phyloP scores from a whole-genome alignment of 148 eudicot genomes.

The Rhododendron kiyosumense region DNA sequence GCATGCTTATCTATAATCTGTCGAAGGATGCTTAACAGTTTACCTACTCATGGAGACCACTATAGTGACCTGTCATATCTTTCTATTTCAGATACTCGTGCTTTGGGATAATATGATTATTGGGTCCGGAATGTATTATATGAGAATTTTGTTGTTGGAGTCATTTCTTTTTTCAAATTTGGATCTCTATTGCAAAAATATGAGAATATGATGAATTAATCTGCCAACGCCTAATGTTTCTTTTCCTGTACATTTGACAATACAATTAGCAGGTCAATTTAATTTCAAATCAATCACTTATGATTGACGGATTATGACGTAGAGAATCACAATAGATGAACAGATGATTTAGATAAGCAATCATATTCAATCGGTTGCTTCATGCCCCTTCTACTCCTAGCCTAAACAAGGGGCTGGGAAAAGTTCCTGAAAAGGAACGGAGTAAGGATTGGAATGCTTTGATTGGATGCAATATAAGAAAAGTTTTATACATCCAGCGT shows the following conservation, averaged over 20 bases:
- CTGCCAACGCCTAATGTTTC: background rate
- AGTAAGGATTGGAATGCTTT: background rate
- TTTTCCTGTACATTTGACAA: background rate
- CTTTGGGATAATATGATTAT: background rate
- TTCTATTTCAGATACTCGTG: background rate
- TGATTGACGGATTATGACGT: background rate
- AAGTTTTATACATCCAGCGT: background rate
- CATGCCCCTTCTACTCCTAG: background rate
- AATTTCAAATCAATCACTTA: background rate
- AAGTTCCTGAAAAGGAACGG: background rate
- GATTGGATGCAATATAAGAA: background rate
- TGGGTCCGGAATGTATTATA: background rate
- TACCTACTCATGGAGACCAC: background rate
- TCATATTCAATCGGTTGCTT: background rate
- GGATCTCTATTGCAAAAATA: background rate
- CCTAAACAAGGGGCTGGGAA: background rate
- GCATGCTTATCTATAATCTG: background rate
- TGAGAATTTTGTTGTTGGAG: background rate
- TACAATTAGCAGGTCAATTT: background rate
- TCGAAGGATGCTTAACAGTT: background rate
- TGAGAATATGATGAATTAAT: background rate
- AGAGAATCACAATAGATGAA: background rate
- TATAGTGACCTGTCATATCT: background rate
- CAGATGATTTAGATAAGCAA: background rate
- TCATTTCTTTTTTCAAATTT: background rate